Evolutionary conservation across 495 filamentous ascomycete species (phyloP), one percentile per base, ranked within the genome.

Genomic region (Evernia prunastri): DNA sequence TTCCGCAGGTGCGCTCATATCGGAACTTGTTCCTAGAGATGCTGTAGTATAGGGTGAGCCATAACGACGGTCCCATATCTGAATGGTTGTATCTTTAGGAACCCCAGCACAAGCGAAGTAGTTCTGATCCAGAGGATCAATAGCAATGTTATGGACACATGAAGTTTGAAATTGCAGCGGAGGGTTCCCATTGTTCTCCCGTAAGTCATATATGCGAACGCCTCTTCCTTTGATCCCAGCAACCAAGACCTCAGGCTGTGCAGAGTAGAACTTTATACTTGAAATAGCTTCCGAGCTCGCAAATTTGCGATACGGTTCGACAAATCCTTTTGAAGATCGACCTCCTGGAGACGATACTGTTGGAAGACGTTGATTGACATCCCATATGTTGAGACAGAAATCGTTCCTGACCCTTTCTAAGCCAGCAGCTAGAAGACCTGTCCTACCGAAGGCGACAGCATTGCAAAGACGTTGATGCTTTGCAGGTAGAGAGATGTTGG

Each of bases 371-470:
- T 86, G 86, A 66, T 86, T 89, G 59, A 95, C 81, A 74, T 98
- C 95, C 87, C 93, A 98, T 36, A 97, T 87, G 70, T 96, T 92
- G 51, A 98, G 79, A 69, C 91, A 96, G 64, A 88, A 87, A 74
- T 97, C 94, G 73, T 92, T 96, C 7, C 95, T 86, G 37, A 96
- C 91, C 65, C 90, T 83, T 69, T 98, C 95, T 47, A 97, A 79
- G 18, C 91, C 94, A 20, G 91, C 89, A 23, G 94, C 94, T 66
- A 98, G 78, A 63, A 89, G 78, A 7, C 89, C 87, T 42, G 84
- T 81, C 31, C 83, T 84, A 72, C 86, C 96, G 75, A 98, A 96
- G 5, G 91, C 89, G 25, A 97, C 87, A 15, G 91, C 88, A 73
- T 97, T 96, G 72, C 92, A 96, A 65, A 89, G 87, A 42, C 94